Conservation (phyloP, 2,329 filamentous ascomycete species). For the Clarireedia paspali region DNA sequence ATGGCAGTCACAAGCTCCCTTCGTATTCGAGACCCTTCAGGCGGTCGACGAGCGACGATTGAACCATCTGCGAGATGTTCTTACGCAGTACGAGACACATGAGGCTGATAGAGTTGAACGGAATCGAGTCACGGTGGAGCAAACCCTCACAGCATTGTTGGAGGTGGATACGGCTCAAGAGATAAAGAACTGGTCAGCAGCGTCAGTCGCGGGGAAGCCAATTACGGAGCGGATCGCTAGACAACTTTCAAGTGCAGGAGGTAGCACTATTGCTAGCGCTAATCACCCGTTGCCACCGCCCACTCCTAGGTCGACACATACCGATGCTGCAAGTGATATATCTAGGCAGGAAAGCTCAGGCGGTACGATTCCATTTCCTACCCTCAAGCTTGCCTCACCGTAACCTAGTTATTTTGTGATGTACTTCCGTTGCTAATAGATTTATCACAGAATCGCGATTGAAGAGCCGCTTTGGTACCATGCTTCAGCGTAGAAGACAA, state of each 20-base stretch:
- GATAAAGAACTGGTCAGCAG: conserved; percentile 62
- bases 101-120: conserved; percentile 82
- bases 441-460: conserved; percentile 42
- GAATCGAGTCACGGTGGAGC: conserved; percentile 65
- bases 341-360: conserved; percentile 12
- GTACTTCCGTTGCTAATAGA: neutral
- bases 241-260: conserved; percentile 23
- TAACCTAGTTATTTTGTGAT: neutral
- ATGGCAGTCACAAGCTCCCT: conserved; percentile 93
- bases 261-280: conserved; percentile 6
- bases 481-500: conserved; percentile 58
- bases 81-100: conserved; percentile 90
- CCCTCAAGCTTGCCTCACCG: too few relatives aligned
- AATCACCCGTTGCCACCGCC: conserved; percentile 22
- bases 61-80: conserved; percentile 80
- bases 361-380: conserved; percentile 1
- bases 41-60: conserved; percentile 81
- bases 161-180: conserved; percentile 84
- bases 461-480: conserved; percentile 59
- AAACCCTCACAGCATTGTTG: conserved; percentile 72
- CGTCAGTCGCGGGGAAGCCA: conserved; percentile 31
- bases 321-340: conserved; percentile 24
- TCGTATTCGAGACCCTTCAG: conserved; percentile 88
- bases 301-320: conserved; percentile 20
- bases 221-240: conserved; percentile 25